phyloP scores from a whole-genome alignment of 495 filamentous ascomycete species.

The Durotheca rogersii region DNA sequence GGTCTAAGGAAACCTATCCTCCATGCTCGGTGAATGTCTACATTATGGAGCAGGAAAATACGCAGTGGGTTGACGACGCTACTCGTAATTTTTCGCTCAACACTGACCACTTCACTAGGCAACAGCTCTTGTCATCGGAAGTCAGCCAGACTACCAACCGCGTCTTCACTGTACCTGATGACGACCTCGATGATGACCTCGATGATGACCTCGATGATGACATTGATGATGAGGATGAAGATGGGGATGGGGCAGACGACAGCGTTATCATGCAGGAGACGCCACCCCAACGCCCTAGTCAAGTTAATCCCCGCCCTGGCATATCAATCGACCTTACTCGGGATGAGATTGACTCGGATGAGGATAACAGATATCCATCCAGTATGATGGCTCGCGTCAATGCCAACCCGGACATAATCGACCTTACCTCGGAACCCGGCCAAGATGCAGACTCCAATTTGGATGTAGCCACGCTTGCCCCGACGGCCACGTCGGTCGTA shows the following conservation, averaged over 20 bases:
- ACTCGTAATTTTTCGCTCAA: neutral
- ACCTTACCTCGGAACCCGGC: slow-evolving; percentile 38
- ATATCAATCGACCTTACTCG: slow-evolving; percentile 27
- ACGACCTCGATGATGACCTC: slow-evolving; percentile 49
- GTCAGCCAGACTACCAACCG: slow-evolving; percentile 3
- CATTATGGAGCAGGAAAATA: slow-evolving; percentile 3
- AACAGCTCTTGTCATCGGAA: neutral
- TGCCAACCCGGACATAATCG: slow-evolving; percentile 32
- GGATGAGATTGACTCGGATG: slow-evolving; percentile 30
- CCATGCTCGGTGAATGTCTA: slow-evolving; percentile 39
- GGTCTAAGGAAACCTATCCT: slow-evolving; percentile 40
- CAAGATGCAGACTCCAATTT: slow-evolving; percentile 6
- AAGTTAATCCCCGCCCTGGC: slow-evolving; percentile 11
- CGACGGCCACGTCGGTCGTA: neutral
- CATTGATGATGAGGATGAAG: slow-evolving; percentile 50
- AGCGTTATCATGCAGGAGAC: slow-evolving; percentile 23
- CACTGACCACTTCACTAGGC: slow-evolving; percentile 4
- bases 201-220: slow-evolving; percentile 47
- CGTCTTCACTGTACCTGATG: slow-evolving; percentile 50
- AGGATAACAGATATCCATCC: slow-evolving; percentile 11
- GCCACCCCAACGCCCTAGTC: slow-evolving; percentile 13
- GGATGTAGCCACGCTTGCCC: neutral
- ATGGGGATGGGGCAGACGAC: slow-evolving; percentile 43
- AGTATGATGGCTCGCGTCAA: slow-evolving; percentile 12
- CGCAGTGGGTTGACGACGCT: neutral